A percentile compares a stretch with the other conserved stretches of the same genome.
These are phyloP conservation scores for Fusarium miscanthi DNA, from an alignment of 2,329 filamentous ascomycete genomes.

Conservation along the genomic window DNA sequence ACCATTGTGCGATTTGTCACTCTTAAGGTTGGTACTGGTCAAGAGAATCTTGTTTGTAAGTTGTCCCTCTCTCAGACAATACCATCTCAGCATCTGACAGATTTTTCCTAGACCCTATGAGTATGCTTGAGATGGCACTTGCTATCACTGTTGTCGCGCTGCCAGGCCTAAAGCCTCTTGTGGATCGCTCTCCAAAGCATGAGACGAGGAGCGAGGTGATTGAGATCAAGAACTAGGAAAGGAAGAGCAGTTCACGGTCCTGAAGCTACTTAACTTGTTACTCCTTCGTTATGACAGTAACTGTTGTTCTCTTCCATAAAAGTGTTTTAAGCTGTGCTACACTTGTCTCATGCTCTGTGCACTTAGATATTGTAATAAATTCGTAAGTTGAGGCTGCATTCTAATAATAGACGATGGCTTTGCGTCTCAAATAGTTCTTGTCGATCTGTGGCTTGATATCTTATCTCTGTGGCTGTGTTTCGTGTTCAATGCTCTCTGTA, in stretches of 20 bases:
- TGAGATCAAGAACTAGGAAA: slow-evolving; percentile 22
- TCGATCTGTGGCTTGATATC: not conserved
- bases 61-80: not conserved
- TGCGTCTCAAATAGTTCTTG: not conserved
- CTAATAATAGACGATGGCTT: not conserved
- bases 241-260: not conserved
- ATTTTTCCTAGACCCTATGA: slow-evolving; percentile 24
- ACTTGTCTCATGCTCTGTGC: not conserved
- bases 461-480: not conserved
- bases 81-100: not conserved
- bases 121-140: slow-evolving; percentile 37
- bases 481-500: too few species aligned
- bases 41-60: slow-evolving; percentile 41
- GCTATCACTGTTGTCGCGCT: slow-evolving; percentile 36
- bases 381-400: too few species aligned
- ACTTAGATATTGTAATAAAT: not conserved
- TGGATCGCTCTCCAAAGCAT: slow-evolving; percentile 11
- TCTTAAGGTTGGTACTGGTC: slow-evolving; percentile 37
- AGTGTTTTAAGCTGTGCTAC: not conserved
- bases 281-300: fast-evolving
- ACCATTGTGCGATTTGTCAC: slow-evolving; percentile 32
- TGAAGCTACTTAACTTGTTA: too few species aligned
- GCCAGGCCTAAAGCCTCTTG: slow-evolving; percentile 36
- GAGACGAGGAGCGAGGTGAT: slow-evolving; percentile 13
- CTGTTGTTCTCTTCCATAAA: not conserved